Evolutionary conservation across 305 asterid genomes (phyloP).

Genomic region (Fraxinus velutina): DNA sequence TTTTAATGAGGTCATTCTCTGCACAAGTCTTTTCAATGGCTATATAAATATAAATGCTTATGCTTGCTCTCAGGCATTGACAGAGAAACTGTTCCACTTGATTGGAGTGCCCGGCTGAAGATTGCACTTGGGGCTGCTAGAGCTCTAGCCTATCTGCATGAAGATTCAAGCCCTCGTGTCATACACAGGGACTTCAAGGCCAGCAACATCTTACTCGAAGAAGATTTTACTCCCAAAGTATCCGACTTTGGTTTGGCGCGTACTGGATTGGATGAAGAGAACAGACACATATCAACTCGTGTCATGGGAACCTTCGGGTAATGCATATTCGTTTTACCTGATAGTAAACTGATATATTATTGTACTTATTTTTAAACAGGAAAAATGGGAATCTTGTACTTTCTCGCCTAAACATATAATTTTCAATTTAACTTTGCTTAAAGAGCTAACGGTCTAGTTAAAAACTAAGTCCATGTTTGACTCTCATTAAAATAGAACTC

Average conservation of each 20-base stretch:
- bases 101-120: conserved; percentile 82
- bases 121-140: conserved; percentile 98
- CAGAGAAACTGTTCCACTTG: conserved; percentile 71
- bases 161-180: conserved; percentile 94
- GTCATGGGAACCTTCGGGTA: conserved; percentile 99
- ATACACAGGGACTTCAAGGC: conserved; percentile 96
- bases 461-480: not conserved
- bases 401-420: not conserved
- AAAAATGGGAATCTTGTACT: not conserved
- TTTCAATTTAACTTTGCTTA: not conserved
- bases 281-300: conserved; percentile 83
- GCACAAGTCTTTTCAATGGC: not conserved
- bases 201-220: conserved; percentile 88
- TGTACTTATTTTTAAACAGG: not conserved
- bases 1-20: not conserved
- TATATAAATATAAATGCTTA: conserved; percentile 8
- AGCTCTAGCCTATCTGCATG: conserved; percentile 93
- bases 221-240: conserved; percentile 85
- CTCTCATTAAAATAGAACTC: not conserved
- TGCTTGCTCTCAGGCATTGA: conserved; percentile 54
- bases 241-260: conserved; percentile 96
- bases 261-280: conserved; percentile 67
- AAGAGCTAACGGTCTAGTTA: not conserved
- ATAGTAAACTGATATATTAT: not conserved
- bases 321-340: conserved; percentile 3